Percentiles rank a stretch among this genome's conserved stretches.
phyloP scores from a whole-genome alignment of 331 rosid species.

The Quercus lobata region DNA sequence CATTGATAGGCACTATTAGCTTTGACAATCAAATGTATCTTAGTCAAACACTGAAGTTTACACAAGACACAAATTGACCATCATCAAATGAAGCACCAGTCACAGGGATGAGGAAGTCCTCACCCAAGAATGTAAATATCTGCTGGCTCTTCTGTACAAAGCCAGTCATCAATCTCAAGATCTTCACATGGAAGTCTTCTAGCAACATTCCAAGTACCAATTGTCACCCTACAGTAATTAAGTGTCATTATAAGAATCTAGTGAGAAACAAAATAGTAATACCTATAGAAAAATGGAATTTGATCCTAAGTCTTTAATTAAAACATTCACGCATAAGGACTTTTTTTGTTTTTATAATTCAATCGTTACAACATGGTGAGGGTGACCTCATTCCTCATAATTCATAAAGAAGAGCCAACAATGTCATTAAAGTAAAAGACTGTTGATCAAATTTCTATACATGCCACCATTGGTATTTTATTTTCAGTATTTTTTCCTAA shows the following conservation, averaged over 20 bases:
- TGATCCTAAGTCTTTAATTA: too few relatives aligned
- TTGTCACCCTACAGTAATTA: slow-evolving; percentile 59
- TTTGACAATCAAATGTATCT: neutral
- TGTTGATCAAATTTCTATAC: too few relatives aligned
- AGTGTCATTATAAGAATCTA: slow-evolving; percentile 16
- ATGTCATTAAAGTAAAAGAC: too few relatives aligned
- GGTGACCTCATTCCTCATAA: too few relatives aligned
- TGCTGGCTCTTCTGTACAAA: slow-evolving; percentile 61
- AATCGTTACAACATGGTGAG: too few relatives aligned
- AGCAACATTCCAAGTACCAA: slow-evolving; percentile 93
- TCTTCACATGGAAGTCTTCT: slow-evolving; percentile 68
- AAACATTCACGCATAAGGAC: too few relatives aligned
- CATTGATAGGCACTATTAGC: neutral
- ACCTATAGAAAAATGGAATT: neutral
- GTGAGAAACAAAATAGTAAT: slow-evolving; percentile 6
- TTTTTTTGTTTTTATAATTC: too few relatives aligned
- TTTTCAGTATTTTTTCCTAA: too few relatives aligned
- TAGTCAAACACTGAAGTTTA: neutral
- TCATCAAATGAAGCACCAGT: neutral
- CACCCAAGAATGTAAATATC: slow-evolving; percentile 90
- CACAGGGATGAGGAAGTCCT: slow-evolving; percentile 28
- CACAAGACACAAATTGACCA: too few relatives aligned
- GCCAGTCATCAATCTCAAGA: slow-evolving; percentile 86
- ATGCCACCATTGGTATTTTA: too few relatives aligned
- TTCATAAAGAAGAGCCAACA: too few relatives aligned